Percentiles rank a stretch among this genome's conserved stretches.
Conservation (phyloP, 768 basidiomycete genomes). For the Mycena leptocephala region DNA sequence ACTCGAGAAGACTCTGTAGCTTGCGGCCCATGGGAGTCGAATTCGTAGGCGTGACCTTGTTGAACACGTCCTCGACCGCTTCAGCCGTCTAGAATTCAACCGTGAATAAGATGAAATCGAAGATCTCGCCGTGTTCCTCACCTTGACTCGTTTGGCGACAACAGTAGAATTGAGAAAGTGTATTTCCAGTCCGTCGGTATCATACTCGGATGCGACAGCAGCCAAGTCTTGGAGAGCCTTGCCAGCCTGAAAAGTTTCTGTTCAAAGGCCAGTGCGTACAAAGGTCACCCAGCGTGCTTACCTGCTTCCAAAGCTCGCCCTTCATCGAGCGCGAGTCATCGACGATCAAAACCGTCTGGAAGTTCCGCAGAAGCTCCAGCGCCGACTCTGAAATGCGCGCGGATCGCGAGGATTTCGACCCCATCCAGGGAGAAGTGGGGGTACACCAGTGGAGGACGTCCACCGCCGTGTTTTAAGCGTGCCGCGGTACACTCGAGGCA, state of each 20-base stretch:
- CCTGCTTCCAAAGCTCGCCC: slow-evolving; percentile 63
- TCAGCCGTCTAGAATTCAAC: slow-evolving; percentile 21
- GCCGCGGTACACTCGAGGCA: neutral
- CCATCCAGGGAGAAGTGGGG: slow-evolving; percentile 6
- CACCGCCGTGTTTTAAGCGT: slow-evolving; percentile 2
- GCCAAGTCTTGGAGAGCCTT: slow-evolving; percentile 63
- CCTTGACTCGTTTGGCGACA: slow-evolving; percentile 51
- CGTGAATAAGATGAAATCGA: slow-evolving; percentile 31
- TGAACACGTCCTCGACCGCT: slow-evolving; percentile 35
- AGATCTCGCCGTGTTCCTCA: slow-evolving; percentile 11
- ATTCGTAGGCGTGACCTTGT: slow-evolving; percentile 26
- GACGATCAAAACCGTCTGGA: slow-evolving; percentile 69
- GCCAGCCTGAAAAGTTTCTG: slow-evolving; percentile 47
- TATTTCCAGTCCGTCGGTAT: slow-evolving; percentile 70
- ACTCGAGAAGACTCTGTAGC: slow-evolving; percentile 31
- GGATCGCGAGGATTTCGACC: slow-evolving; percentile 25
- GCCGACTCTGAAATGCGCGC: slow-evolving; percentile 22
- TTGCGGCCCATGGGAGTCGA: slow-evolving; percentile 36
- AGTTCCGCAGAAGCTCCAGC: slow-evolving; percentile 41
- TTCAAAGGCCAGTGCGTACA: neutral
- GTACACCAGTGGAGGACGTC: neutral
- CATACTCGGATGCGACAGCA: slow-evolving; percentile 60
- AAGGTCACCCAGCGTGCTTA: slow-evolving; percentile 33
- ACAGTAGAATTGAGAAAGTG: slow-evolving; percentile 65
- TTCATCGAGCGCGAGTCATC: slow-evolving; percentile 73